phyloP scores from a whole-genome alignment of 345 rosid species.

The Garcia nutans region DNA sequence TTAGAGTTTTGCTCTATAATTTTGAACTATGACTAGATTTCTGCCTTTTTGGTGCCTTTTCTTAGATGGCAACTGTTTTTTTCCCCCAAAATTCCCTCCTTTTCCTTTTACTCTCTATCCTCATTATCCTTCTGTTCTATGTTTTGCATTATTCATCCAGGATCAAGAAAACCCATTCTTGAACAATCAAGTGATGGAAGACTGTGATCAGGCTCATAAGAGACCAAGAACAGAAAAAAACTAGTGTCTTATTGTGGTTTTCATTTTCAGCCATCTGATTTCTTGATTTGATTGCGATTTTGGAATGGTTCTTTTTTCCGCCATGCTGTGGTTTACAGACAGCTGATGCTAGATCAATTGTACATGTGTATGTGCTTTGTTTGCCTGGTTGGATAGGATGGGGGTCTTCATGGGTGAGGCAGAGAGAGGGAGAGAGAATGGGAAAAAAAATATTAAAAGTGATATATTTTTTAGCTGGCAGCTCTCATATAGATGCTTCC shows the following conservation, averaged over 20 bases:
- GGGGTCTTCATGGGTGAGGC: background rate
- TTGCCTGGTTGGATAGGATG: slow-evolving; percentile 22
- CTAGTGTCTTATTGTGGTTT: slow-evolving; percentile 24
- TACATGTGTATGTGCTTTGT: slow-evolving; percentile 30
- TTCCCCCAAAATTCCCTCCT: background rate
- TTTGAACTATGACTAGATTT: background rate
- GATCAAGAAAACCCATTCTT: slow-evolving; percentile 31
- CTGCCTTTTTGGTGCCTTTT: background rate
- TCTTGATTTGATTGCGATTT: slow-evolving; percentile 12
- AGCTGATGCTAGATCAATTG: slow-evolving; percentile 33
- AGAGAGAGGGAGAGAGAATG: background rate
- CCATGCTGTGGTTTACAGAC: slow-evolving; percentile 10
- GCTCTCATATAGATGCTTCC: slow-evolving; percentile 25
- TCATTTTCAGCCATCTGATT: slow-evolving; percentile 14
- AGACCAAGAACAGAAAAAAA: slow-evolving; percentile 41
- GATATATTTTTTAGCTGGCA: slow-evolving; percentile 21
- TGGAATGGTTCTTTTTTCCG: slow-evolving; percentile 16
- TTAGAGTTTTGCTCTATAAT: background rate
- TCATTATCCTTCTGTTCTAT: background rate
- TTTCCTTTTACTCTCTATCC: background rate
- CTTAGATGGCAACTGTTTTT: background rate
- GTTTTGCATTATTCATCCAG: slow-evolving; percentile 24
- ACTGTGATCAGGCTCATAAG: slow-evolving; percentile 43
- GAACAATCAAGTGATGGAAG: slow-evolving; percentile 39
- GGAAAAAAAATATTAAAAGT: background rate